Evolutionary conservation across 352 stramenopile genomes (phyloP).

Genomic region (Globisporangium okanoganense): DNA sequence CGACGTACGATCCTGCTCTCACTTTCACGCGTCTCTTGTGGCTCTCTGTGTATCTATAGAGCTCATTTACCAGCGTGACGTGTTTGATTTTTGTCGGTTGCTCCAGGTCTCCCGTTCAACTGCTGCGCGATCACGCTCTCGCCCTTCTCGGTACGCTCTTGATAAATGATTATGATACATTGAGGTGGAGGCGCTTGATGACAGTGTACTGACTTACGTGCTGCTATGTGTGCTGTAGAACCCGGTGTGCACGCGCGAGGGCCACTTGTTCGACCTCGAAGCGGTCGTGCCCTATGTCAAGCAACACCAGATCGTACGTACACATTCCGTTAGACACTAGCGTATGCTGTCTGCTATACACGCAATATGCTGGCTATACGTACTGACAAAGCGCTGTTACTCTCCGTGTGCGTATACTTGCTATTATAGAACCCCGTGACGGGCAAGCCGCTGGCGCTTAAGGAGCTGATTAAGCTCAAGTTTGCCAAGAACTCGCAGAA

Average conservation of each 20-base stretch:
- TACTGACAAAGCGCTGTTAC: not conserved
- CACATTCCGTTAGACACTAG: not conserved
- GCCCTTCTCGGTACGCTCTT: slow-evolving; percentile 62
- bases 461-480: slow-evolving; percentile 93
- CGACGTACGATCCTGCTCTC: slow-evolving; percentile 37
- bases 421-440: slow-evolving; percentile 94
- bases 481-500: slow-evolving; percentile 79
- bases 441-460: slow-evolving; percentile 83
- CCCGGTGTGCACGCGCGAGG: slow-evolving; percentile 92
- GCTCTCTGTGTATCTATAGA: not conserved
- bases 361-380: not conserved
- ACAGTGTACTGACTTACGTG: not conserved
- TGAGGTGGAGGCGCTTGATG: not conserved
- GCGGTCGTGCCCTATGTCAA: slow-evolving; percentile 96
- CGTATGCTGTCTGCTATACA: not conserved
- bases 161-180: too few relatives aligned
- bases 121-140: slow-evolving; percentile 97
- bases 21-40: not conserved
- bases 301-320: slow-evolving; percentile 89
- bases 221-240: slow-evolving; percentile 39
- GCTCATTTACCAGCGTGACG: not conserved
- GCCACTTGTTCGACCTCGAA: slow-evolving; percentile 97
- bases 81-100: not conserved
- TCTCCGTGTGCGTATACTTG: not conserved
- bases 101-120: slow-evolving; percentile 93